Base-by-base conservation (phyloP, 257 asterid species). In the Petunia axillaris region DNA sequence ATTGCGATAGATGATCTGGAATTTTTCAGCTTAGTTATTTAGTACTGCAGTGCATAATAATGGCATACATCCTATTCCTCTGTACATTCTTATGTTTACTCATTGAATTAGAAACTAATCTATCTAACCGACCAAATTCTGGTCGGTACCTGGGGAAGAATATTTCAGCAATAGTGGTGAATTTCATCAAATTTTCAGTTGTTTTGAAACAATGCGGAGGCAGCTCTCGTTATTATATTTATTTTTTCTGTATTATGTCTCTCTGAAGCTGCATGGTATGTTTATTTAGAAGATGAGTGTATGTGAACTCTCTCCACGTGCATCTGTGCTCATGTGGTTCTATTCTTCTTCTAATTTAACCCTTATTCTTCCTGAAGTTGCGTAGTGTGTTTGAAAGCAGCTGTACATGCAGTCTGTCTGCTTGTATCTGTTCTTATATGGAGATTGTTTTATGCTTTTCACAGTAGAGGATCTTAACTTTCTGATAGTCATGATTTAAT, bases 401-500 rank as follows among this genome's bases (percentile, higher is more conserved):
- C 14, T 43, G 55, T 35, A n/a, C 15, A n/a, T 67, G 55, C 39
- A 15, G 43, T 67, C 3, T 66, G 54, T 66, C 8, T 41, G 39
- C 3, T n/a, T 43, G 15, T 13, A 2, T 66, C 1, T 41, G 74
- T 66, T 52, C 75, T 40, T 64, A 39, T 64, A 39, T 65, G 74
- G 59, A 70, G 59, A 35, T 50, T 62, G 0, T 48, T 39, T 25
- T 25, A 16, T 54, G 53, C 63, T 73, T 37, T 0, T 48, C 37
- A 25, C 74, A 64, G 15, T 39, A 6, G 7, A 15, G 9, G 5
- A 67, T 44, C 41, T 16, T 63, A 37, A 35, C 9, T 66, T 48
- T 55, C 37, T 38, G 71, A 53, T 8, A 15, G 71, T 82, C 55
- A 55, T 9, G 6, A 77, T 73, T 64, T 67, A 78, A 43, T 90